Conservation (phyloP, 371 early-diverging fungal species). For the Encephalitozoon romaleae region DNA sequence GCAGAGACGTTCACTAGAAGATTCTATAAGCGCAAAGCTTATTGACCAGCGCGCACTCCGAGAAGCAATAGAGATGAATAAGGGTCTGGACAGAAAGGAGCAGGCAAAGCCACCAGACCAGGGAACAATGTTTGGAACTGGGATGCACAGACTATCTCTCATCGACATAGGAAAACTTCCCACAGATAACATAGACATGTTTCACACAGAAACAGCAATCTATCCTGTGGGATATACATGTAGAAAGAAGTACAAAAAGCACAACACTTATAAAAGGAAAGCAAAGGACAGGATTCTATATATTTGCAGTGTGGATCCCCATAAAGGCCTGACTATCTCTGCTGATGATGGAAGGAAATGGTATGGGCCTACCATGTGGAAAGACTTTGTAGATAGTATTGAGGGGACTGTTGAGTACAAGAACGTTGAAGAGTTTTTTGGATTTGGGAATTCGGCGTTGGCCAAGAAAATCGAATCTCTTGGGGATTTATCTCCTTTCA, state of each 20-base stretch:
- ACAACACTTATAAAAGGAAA: background rate
- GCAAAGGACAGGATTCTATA: slow-evolving; percentile 38
- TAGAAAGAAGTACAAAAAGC: slow-evolving; percentile 32
- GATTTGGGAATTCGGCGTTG: slow-evolving; percentile 37
- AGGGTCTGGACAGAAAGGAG: background rate
- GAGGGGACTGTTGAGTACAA: slow-evolving; percentile 10
- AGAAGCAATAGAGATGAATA: background rate
- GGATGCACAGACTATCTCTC: background rate
- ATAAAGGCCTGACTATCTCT: background rate
- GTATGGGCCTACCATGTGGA: slow-evolving; percentile 34
- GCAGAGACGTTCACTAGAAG: background rate
- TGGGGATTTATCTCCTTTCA: slow-evolving; percentile 45
- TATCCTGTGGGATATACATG: slow-evolving; percentile 43
- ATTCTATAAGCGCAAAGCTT: background rate
- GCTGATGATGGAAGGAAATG: slow-evolving; percentile 32
- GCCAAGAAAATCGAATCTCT: slow-evolving; percentile 47
- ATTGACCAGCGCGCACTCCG: background rate
- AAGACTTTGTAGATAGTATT: slow-evolving; percentile 29
- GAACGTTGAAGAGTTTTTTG: slow-evolving; percentile 51
- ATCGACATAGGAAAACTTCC: slow-evolving; percentile 44
- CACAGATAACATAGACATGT: slow-evolving; percentile 24
- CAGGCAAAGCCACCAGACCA: background rate
- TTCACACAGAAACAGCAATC: slow-evolving; percentile 38
- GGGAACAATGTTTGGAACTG: slow-evolving; percentile 3
- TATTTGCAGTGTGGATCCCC: slow-evolving; percentile 20